Evolutionary conservation across 768 basidiomycete species (phyloP).

Genomic region (Rhodotorula babjevae): DNA sequence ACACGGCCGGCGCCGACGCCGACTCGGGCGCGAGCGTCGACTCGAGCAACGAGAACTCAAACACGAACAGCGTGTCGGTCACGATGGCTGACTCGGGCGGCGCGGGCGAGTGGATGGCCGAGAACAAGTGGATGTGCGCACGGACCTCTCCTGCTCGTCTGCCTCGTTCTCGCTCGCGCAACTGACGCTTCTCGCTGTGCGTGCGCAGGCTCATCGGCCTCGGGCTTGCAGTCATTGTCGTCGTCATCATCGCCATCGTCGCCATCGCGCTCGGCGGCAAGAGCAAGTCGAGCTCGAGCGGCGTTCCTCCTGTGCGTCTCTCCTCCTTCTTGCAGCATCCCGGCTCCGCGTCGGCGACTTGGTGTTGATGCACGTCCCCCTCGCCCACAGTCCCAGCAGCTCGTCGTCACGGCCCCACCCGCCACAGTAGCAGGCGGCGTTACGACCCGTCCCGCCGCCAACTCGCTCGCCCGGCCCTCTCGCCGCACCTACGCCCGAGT

Average conservation of each 20-base stretch:
- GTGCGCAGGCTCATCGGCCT: conserved; percentile 1
- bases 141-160: rapidly evolving
- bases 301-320: not conserved
- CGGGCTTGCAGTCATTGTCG: not conserved
- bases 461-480: conserved; percentile 2
- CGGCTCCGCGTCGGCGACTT: not conserved
- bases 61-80: conserved; percentile 19
- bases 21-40: conserved; percentile 9
- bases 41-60: not conserved
- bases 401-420: not conserved
- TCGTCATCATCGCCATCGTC: conserved; percentile 9
- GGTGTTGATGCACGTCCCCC: too few relatives aligned
- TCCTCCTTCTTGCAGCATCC: not conserved
- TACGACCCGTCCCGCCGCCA: not conserved
- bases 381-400: conserved; percentile 6
- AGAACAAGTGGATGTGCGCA: conserved; percentile 27
- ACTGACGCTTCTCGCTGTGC: too few relatives aligned
- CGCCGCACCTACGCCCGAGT: not conserved
- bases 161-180: not conserved
- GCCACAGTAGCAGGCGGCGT: not conserved
- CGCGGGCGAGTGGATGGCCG: conserved; percentile 3
- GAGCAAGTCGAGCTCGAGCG: not conserved
- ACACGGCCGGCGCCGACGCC: conserved; percentile 16
- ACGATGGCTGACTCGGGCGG: not conserved
- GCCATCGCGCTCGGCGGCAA: not conserved